Evolutionary conservation across 1,139 yeast species (phyloP).

Genomic region (Taphrina flavorubra): DNA sequence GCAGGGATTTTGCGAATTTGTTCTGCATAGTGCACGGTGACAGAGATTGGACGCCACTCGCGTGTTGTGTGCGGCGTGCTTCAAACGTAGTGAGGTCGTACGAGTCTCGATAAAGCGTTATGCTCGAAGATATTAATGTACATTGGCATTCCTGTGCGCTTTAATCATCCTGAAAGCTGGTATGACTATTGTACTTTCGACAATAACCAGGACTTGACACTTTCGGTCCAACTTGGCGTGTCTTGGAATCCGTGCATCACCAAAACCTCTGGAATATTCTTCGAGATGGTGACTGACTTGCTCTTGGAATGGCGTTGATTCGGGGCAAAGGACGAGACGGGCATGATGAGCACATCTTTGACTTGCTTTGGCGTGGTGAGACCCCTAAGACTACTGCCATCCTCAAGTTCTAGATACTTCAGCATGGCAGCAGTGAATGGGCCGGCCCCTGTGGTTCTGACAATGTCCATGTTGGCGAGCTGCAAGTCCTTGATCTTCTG

Average conservation of each 20-base stretch:
- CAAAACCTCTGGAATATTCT: slow-evolving; percentile 47
- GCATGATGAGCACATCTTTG: slow-evolving; percentile 85
- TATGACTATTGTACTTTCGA: slow-evolving; percentile 3
- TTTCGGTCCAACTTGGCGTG: slow-evolving; percentile 19
- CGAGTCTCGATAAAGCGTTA: no score
- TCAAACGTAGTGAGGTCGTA: no score
- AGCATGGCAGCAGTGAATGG: slow-evolving; percentile 86
- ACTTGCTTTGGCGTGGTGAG: slow-evolving; percentile 66
- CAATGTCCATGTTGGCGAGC: slow-evolving; percentile 64
- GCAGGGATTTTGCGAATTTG: no score
- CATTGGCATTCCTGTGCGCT: no score
- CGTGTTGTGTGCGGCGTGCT: no score
- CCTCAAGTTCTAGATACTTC: slow-evolving; percentile 59
- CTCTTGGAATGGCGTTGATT: slow-evolving; percentile 83
- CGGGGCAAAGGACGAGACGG: slow-evolving; percentile 81
- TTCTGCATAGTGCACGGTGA: no score
- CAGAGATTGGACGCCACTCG: no score
- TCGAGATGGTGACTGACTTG: slow-evolving; percentile 64
- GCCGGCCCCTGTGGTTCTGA: slow-evolving; percentile 99
- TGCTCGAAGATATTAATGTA: no score
- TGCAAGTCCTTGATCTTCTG: slow-evolving; percentile 59
- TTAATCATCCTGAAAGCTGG: background rate
- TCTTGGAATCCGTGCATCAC: slow-evolving; percentile 38
- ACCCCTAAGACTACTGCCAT: slow-evolving; percentile 56
- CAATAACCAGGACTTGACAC: slow-evolving; percentile 2